These are phyloP conservation scores for Monosporascus cannonballus DNA, from an alignment of 2,329 filamentous ascomycete species.

Conservation along the genomic window DNA sequence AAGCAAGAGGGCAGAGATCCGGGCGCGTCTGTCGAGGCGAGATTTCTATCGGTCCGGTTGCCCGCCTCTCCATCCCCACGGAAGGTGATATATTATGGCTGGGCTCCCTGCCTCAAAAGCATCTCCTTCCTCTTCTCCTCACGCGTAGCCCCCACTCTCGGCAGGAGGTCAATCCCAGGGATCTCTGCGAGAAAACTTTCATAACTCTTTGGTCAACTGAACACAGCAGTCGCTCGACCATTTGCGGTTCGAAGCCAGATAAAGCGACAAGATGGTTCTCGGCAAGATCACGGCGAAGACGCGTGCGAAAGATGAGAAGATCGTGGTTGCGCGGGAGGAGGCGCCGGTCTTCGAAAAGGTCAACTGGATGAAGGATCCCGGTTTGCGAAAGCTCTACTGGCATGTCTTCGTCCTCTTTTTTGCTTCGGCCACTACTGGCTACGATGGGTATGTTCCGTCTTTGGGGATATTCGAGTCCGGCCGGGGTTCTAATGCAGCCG, in stretches of 20 bases:
- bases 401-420: conserved; percentile 45
- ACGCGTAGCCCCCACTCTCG: conserved; percentile 1
- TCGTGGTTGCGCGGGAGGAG: conserved; percentile 34
- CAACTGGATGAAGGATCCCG: conserved; percentile 48
- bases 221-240: too few species aligned
- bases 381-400: conserved; percentile 50
- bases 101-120: conserved; percentile 4
- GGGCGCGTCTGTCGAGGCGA: conserved; percentile 10
- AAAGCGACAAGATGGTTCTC: conserved; percentile 11
- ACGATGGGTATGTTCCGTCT: conserved; percentile 41
- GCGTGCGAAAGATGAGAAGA: conserved; percentile 11
- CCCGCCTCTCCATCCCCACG: conserved; percentile 15
- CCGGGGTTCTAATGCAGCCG: background rate
- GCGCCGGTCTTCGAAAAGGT: conserved; percentile 45
- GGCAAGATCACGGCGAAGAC: conserved; percentile 13
- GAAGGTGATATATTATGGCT: conserved; percentile 19
- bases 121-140: conserved; percentile 1
- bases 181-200: too few species aligned
- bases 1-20: conserved; percentile 5
- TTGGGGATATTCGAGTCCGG: background rate
- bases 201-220: too few species aligned
- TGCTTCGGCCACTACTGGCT: conserved; percentile 50
- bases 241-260: background rate
- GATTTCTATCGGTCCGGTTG: conserved; percentile 23
- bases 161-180: too few species aligned